Conservation (phyloP, 75 land plant species). For the Ceratopteris richardii region DNA sequence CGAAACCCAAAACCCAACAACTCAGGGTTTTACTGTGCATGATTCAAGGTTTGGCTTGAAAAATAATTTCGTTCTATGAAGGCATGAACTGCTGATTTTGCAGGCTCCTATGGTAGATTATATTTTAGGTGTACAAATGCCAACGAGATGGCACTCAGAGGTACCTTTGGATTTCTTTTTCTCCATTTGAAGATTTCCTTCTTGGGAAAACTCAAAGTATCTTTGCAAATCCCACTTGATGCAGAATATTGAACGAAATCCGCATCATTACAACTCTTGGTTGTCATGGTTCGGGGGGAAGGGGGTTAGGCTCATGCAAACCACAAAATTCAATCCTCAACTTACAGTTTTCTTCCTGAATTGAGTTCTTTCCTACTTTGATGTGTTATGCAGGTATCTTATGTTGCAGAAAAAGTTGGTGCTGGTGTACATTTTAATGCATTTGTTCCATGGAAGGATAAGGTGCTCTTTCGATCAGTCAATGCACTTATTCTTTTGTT, state of each 20-base stretch:
- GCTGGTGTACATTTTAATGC: conserved; percentile 96
- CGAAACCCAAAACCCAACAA: too few species aligned
- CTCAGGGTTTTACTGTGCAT: too few species aligned
- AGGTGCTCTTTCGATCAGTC: conserved; percentile 32
- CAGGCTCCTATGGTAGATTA: conserved; percentile 82
- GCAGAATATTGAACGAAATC: conserved; percentile 79
- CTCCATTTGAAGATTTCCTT: too few species aligned
- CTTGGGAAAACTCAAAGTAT: too few species aligned
- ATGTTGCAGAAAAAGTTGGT: conserved; percentile 66
- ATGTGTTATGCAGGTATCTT: conserved; percentile 23
- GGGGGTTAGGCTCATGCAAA: conserved; percentile 27
- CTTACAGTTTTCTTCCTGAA: too few species aligned
- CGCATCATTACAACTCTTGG: conserved; percentile 67
- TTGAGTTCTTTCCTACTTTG: too few species aligned
- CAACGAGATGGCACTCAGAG: conserved; percentile 75
- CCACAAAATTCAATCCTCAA: too few species aligned
- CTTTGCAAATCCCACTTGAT: neutral
- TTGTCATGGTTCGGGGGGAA: conserved; percentile 62
- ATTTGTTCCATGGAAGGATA: conserved; percentile 67
- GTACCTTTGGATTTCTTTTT: conserved; percentile 26
- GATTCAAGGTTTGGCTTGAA: too few species aligned
- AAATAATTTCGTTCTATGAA: too few species aligned
- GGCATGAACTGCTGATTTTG: neutral
- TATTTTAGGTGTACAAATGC: conserved; percentile 82
- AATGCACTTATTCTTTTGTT: too few species aligned